These are phyloP conservation scores for Nicotiana benthamiana DNA, from an alignment of 257 asterid genomes.

Conservation along the genomic window DNA sequence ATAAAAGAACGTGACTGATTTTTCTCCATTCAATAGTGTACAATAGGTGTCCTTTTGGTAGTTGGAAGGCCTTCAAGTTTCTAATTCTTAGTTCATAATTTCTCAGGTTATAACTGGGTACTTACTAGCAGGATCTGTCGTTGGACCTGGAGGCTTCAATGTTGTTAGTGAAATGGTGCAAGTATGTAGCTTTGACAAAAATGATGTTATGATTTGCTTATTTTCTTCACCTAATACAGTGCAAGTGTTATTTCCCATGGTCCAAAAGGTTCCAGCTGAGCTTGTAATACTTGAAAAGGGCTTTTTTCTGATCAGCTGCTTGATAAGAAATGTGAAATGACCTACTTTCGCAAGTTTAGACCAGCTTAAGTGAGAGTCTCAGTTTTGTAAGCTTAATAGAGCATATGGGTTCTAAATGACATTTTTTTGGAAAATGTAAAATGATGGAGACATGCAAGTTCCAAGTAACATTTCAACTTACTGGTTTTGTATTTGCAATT, in stretches of 20 bases:
- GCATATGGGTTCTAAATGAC: background rate
- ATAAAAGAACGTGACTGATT: background rate
- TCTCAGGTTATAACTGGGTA: slow-evolving; percentile 94
- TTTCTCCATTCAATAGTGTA: background rate
- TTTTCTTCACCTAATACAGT: background rate
- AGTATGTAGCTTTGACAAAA: slow-evolving; percentile 42
- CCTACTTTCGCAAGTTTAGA: background rate
- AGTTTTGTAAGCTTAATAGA: background rate
- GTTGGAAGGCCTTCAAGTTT: slow-evolving; percentile 10
- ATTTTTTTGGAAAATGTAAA: background rate
- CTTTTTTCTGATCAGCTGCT: no score
- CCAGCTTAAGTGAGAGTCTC: background rate
- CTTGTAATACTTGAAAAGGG: background rate
- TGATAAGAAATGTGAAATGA: background rate
- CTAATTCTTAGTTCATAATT: slow-evolving; percentile 8
- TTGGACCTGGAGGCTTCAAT: slow-evolving; percentile 98
- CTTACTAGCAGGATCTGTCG: slow-evolving; percentile 92
- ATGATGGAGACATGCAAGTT: background rate
- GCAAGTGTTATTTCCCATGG: background rate
- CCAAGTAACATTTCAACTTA: background rate
- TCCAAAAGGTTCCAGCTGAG: background rate
- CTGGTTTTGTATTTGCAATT: background rate
- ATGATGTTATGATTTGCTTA: background rate
- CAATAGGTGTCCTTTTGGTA: background rate
- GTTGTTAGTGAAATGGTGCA: slow-evolving; percentile 96